phyloP scores from a whole-genome alignment of 108 stramenopile genomes.

The Cyclotella sp. region DNA sequence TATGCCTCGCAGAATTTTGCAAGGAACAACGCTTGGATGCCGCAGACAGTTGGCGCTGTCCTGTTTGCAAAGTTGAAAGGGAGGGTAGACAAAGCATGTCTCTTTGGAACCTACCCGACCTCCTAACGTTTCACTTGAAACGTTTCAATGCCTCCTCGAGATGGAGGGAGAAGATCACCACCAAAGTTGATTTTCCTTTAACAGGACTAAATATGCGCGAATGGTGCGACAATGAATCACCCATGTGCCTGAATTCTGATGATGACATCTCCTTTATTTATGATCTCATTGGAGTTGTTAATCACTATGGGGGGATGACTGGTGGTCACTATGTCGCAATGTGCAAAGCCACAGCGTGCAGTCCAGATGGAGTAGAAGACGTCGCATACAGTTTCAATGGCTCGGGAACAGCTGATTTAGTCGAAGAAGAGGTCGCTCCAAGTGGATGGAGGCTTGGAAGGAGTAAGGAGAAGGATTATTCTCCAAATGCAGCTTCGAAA shows the following conservation, averaged over 20 bases:
- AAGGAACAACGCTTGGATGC: slow-evolving; percentile 79
- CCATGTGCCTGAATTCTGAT: slow-evolving; percentile 39
- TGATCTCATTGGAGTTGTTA: slow-evolving; percentile 92
- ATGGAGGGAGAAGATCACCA: slow-evolving; percentile 94
- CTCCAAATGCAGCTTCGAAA: slow-evolving; percentile 61
- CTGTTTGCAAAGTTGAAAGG: slow-evolving; percentile 86
- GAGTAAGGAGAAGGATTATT: slow-evolving; percentile 68
- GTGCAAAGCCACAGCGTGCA: slow-evolving; percentile 88
- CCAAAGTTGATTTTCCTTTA: slow-evolving; percentile 93
- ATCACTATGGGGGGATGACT: slow-evolving; percentile 96
- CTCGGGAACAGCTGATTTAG: slow-evolving; percentile 45
- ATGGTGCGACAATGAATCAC: slow-evolving; percentile 81
- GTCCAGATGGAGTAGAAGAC: slow-evolving; percentile 86
- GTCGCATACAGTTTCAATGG: slow-evolving; percentile 83
- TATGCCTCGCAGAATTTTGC: slow-evolving; percentile 89
- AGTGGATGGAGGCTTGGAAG: slow-evolving; percentile 76
- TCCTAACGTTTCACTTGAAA: slow-evolving; percentile 94
- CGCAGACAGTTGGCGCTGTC: slow-evolving; percentile 82
- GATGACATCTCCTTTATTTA: slow-evolving; percentile 68
- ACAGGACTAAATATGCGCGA: slow-evolving; percentile 87
- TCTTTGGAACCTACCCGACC: slow-evolving; percentile 92
- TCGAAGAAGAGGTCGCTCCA: slow-evolving; percentile 55
- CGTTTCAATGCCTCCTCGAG: slow-evolving; percentile 92
- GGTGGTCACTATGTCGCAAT: slow-evolving; percentile 98
- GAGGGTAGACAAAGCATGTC: slow-evolving; percentile 87